These are phyloP conservation scores for Tilletiopsis washingtonensis DNA, from an alignment of 1,284 basidiomycete genomes.

Conservation along the genomic window DNA sequence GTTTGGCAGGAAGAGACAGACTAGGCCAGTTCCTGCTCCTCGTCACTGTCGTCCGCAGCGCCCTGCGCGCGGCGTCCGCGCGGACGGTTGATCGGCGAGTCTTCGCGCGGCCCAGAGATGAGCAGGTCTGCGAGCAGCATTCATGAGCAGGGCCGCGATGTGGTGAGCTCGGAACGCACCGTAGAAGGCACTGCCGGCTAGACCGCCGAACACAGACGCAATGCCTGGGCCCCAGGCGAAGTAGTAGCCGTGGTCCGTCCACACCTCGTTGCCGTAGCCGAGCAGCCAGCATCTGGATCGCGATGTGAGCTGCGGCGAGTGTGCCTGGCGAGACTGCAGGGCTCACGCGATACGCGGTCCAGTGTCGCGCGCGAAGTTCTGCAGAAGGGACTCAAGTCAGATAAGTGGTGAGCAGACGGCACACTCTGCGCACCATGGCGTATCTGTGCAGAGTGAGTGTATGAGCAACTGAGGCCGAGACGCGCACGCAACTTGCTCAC, in stretches of 20 bases:
- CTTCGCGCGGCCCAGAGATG: conserved; percentile 46
- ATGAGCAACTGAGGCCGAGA: not conserved
- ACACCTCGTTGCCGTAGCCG: conserved; percentile 55
- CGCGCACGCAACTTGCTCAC: not conserved
- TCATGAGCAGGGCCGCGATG: too few relatives aligned
- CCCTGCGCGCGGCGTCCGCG: too few relatives aligned
- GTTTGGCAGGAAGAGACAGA: too few relatives aligned
- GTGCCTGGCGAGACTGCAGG: too few relatives aligned
- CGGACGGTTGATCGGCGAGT: conserved; percentile 37
- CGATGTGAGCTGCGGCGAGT: too few relatives aligned
- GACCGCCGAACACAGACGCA: conserved; percentile 37
- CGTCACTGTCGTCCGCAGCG: too few relatives aligned
- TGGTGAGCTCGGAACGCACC: too few relatives aligned
- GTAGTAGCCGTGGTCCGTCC: conserved; percentile 57
- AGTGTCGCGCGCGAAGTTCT: conserved; percentile 61
- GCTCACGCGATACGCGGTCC: conserved; percentile 58
- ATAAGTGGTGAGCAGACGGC: too few relatives aligned
- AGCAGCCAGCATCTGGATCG: conserved; percentile 58
- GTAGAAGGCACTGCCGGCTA: conserved; percentile 43
- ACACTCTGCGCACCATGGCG: too few relatives aligned
- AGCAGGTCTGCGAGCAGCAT: too few relatives aligned
- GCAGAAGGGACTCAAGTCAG: too few relatives aligned
- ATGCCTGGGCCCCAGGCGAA: conserved; percentile 64
- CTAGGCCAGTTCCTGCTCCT: too few relatives aligned
- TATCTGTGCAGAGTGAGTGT: not conserved